Evolutionary conservation across 1,284 basidiomycete species (phyloP).

Genomic region (Apiotrichum akiyoshidainum): DNA sequence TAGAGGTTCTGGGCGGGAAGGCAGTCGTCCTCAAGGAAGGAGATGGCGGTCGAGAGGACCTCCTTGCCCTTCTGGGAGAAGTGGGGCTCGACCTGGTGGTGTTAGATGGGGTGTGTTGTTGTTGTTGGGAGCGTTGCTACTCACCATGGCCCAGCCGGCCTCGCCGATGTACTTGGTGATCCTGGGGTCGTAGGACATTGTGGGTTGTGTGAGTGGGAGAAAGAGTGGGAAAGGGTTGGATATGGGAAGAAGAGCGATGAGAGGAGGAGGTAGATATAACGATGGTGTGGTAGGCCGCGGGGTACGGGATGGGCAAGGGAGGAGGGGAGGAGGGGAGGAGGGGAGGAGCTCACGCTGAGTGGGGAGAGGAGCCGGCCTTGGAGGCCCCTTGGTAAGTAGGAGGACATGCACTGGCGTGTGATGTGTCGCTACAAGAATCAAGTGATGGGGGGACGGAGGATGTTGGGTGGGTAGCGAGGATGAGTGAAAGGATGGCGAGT

Average conservation of each 20-base stretch:
- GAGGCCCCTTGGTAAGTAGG: background rate
- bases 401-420: background rate
- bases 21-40: conserved; percentile 84
- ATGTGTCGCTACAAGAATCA: background rate
- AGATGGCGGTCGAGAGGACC: conserved; percentile 74
- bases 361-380: background rate
- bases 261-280: background rate
- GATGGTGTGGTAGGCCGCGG: too few species aligned
- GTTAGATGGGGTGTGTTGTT: background rate
- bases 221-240: background rate
- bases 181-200: conserved; percentile 21
- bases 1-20: conserved; percentile 74
- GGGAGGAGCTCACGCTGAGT: background rate
- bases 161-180: conserved; percentile 25
- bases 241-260: background rate
- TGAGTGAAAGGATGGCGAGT: background rate
- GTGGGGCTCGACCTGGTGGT: conserved; percentile 74
- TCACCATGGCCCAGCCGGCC: conserved; percentile 30
- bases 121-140: background rate
- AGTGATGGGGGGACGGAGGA: background rate
- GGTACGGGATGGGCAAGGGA: too few species aligned
- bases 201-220: background rate
- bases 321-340: too few species aligned
- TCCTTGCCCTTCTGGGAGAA: conserved; percentile 85
- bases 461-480: too few species aligned